Percentiles rank a stretch among this genome's conserved stretches.
phyloP scores from a whole-genome alignment of 2,329 filamentous ascomycete genomes.

The Colletotrichum sp. region DNA sequence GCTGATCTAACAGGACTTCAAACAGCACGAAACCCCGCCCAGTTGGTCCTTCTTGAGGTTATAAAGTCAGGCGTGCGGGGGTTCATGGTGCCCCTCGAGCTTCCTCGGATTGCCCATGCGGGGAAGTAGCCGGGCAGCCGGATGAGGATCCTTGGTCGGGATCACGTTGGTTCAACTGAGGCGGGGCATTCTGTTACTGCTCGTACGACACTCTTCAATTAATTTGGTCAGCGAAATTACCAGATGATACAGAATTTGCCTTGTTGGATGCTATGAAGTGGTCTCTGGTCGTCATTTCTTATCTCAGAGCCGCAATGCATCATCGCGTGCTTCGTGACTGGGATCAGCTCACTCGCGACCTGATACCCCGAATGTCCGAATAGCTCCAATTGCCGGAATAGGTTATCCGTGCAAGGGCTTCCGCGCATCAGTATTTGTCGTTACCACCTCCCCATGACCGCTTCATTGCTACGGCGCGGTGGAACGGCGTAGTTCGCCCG shows the following conservation, averaged over 20 bases:
- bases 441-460: not conserved
- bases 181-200: not conserved
- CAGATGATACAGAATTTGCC: not conserved
- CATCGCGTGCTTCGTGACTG: not conserved
- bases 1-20: not conserved
- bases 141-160: not conserved
- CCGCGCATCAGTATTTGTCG: not conserved
- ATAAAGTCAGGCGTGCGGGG: not conserved
- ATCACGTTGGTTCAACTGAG: not conserved
- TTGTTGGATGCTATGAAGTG: not conserved
- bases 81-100: not conserved
- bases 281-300: not conserved
- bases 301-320: not conserved
- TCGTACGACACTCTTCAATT: not conserved
- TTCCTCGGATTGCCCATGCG: not conserved
- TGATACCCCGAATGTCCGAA: not conserved
- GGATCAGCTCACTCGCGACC: not conserved
- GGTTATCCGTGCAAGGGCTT: not conserved
- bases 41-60: not conserved
- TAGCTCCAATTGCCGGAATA: not conserved
- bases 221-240: not conserved
- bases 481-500: not conserved
- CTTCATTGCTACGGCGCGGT: not conserved
- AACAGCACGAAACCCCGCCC: not conserved
- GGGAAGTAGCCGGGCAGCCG: not conserved